These are phyloP conservation scores for Aureobasidium namibiae DNA, from an alignment of 2,329 filamentous ascomycete genomes.

Conservation along the genomic window DNA sequence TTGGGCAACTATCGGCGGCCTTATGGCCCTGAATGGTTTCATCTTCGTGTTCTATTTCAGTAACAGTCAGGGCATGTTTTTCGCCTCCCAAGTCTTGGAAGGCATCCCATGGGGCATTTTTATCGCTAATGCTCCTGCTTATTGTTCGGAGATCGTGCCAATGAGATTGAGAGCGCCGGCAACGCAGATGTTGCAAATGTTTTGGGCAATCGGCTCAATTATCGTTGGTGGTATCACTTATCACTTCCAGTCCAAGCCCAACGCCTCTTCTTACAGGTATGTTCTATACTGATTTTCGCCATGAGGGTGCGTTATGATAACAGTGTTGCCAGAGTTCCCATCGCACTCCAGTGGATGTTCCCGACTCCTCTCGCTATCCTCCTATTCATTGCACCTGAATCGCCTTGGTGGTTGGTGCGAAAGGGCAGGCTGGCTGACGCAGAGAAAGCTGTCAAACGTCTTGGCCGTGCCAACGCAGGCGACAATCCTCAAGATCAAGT, in stretches of 20 bases:
- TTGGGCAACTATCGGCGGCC: constrained; percentile 47
- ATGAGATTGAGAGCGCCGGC: constrained; percentile 49
- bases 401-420: constrained; percentile 48
- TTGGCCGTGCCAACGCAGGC: constrained; percentile 38
- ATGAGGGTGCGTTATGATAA: no score
- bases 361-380: constrained; percentile 48
- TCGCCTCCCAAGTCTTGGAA: constrained; percentile 50
- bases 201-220: constrained; percentile 55
- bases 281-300: no score
- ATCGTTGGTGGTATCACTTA: constrained; percentile 53
- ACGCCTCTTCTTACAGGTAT: no score
- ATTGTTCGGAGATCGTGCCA: constrained; percentile 54
- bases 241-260: no score
- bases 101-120: constrained; percentile 60
- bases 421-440: constrained; percentile 40
- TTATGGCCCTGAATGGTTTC: constrained; percentile 51
- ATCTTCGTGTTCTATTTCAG: constrained; percentile 55
- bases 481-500: constrained; percentile 48
- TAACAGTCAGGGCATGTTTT: constrained; percentile 37
- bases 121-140: constrained; percentile 57
- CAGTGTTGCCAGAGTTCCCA: constrained; percentile 34
- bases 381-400: constrained; percentile 43
- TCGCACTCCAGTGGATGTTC: constrained; percentile 53
- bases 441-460: constrained; percentile 39
- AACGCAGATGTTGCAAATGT: constrained; percentile 59